phyloP scores from a whole-genome alignment of 208 protist genomes.

The Acanthamoeba sp. region DNA sequence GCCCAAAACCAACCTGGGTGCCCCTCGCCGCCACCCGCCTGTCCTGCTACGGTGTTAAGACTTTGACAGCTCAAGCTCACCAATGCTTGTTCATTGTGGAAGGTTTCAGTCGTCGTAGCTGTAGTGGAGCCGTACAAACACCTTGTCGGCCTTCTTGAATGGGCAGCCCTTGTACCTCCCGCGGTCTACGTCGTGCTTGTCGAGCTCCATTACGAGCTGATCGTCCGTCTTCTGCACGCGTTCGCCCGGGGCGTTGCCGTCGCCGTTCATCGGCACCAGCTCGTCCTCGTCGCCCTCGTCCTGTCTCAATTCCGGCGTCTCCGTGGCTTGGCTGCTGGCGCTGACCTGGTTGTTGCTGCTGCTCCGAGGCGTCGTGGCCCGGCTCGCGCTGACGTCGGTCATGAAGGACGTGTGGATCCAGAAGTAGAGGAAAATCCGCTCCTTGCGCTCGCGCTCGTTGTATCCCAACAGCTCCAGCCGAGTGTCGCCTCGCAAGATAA shows the following conservation, averaged over 20 bases:
- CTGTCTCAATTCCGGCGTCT: neutral
- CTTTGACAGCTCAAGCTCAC: too few relatives aligned
- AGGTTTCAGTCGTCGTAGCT: neutral
- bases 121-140: conserved; percentile 45
- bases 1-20: too few relatives aligned
- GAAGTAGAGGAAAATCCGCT: conserved; percentile 72
- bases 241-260: neutral
- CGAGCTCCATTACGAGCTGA: conserved; percentile 22
- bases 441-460: conserved; percentile 39
- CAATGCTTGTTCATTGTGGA: too few relatives aligned
- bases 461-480: conserved; percentile 26
- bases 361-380: neutral
- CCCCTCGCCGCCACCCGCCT: too few relatives aligned
- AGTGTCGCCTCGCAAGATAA: conserved; percentile 36
- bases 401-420: conserved; percentile 69
- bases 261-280: neutral
- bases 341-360: neutral
- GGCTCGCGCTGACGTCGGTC: neutral
- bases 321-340: neutral
- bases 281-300: conserved; percentile 26
- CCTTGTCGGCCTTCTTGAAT: conserved; percentile 45
- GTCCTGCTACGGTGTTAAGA: too few relatives aligned
- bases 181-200: conserved; percentile 16
- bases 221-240: neutral
- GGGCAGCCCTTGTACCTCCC: conserved; percentile 44